phyloP scores from a whole-genome alignment of 768 basidiomycete genomes.

The Zangia roseola region DNA sequence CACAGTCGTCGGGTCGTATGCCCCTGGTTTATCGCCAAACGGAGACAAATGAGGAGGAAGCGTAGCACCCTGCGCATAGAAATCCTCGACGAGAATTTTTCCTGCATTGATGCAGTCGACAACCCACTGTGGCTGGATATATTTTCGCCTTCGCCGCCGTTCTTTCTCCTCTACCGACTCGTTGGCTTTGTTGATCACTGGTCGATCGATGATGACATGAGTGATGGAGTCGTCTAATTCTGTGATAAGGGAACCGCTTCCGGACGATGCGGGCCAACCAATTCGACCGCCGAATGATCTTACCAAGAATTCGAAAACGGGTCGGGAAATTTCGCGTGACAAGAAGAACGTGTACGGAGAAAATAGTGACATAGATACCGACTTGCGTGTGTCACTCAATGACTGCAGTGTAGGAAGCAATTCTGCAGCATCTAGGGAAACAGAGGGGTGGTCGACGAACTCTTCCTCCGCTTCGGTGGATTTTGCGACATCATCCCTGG shows the following conservation, averaged over 20 bases:
- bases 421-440: conserved; percentile 42
- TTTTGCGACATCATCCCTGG: conserved; percentile 30
- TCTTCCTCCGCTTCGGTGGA: conserved; percentile 53
- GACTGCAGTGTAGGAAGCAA: conserved; percentile 69
- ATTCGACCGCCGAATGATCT: conserved; percentile 90
- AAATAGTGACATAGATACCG: conserved; percentile 66
- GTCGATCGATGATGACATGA: conserved; percentile 93
- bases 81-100: conserved; percentile 79
- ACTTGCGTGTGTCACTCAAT: conserved; percentile 57
- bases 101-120: conserved; percentile 93
- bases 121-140: conserved; percentile 97
- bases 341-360: conserved; percentile 88
- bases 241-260: conserved; percentile 75
- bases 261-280: conserved; percentile 84
- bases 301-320: conserved; percentile 92
- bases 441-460: conserved; percentile 62
- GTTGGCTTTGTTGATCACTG: conserved; percentile 47
- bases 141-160: conserved; percentile 68
- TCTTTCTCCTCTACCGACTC: conserved; percentile 61
- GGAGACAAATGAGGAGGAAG: conserved; percentile 96
- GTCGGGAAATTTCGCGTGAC: conserved; percentile 87
- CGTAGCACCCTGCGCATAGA: conserved; percentile 79
- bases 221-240: conserved; percentile 85
- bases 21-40: conserved; percentile 79
- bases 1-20: conserved; percentile 64